These are phyloP conservation scores for Penicillium goetzii DNA, from an alignment of 495 filamentous ascomycete species.

Conservation along the genomic window DNA sequence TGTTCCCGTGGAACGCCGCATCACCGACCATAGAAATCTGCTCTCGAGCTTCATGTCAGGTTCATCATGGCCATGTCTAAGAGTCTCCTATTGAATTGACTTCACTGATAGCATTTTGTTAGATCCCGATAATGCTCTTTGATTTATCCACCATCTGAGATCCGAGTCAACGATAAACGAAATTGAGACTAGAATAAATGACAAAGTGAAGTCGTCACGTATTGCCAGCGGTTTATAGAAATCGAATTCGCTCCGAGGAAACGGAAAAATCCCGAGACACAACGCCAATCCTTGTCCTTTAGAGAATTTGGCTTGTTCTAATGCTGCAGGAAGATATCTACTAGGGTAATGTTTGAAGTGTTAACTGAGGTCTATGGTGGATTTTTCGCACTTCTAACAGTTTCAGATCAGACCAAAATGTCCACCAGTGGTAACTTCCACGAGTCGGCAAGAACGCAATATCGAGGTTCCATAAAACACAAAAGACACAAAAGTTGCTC, in stretches of 20 bases:
- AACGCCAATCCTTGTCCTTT: neutral
- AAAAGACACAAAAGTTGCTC: neutral
- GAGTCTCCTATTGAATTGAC: neutral
- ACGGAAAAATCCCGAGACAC: neutral
- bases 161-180: neutral
- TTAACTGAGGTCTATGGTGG: too few relatives aligned
- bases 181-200: neutral
- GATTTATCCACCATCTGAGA: neutral
- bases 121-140: neutral
- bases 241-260: neutral
- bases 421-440: too few relatives aligned
- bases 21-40: neutral
- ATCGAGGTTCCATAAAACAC: neutral
- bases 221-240: neutral
- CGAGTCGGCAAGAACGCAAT: neutral
- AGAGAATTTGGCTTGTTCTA: too few relatives aligned
- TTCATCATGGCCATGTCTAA: neutral
- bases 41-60: neutral
- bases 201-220: neutral
- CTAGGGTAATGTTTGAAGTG: too few relatives aligned
- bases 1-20: neutral
- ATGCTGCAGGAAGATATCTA: too few relatives aligned
- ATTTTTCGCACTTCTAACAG: too few relatives aligned
- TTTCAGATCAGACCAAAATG: too few relatives aligned
- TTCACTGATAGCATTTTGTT: neutral